Conservation (phyloP, 192 early-diverging fungal genomes). For the Chytriomyces sp. region DNA sequence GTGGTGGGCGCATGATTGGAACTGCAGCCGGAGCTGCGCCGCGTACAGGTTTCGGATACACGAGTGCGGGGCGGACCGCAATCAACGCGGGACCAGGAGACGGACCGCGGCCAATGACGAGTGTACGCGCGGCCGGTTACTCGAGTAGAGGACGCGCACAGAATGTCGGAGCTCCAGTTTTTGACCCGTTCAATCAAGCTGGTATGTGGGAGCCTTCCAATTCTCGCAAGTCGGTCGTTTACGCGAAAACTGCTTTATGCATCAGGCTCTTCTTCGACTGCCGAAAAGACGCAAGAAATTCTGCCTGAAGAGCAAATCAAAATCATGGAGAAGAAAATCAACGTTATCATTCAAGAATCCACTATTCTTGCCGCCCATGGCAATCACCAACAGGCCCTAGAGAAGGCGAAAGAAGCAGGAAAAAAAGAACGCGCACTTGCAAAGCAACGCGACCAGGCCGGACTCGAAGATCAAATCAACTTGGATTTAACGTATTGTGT, state of each 20-base stretch:
- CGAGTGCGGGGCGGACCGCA: constrained; percentile 14
- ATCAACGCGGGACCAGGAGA: constrained; percentile 19
- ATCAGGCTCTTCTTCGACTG: background rate
- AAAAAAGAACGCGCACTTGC: constrained; percentile 56
- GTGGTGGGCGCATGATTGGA: constrained; percentile 25
- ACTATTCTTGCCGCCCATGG: constrained; percentile 44
- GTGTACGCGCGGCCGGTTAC: constrained; percentile 60
- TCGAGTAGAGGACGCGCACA: constrained; percentile 51
- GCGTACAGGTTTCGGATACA: constrained; percentile 15
- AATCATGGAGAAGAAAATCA: constrained; percentile 54
- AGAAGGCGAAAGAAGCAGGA: constrained; percentile 64
- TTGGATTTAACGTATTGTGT: constrained; percentile 67
- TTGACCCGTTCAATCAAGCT: constrained; percentile 64
- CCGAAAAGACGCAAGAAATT: constrained; percentile 44
- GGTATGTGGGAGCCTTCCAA: constrained; percentile 25
- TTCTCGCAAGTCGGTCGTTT: constrained; percentile 4
- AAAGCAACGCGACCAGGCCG: constrained; percentile 57
- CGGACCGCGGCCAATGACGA: constrained; percentile 58
- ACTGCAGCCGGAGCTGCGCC: constrained; percentile 30
- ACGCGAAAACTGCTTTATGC: background rate
- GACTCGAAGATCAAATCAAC: constrained; percentile 57
- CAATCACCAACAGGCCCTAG: constrained; percentile 51
- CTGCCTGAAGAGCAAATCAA: constrained; percentile 61
- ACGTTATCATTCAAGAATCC: constrained; percentile 53
- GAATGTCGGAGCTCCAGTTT: constrained; percentile 38